Evolutionary conservation across 345 rosid species (phyloP).

Genomic region (Fremontodendron californicum): DNA sequence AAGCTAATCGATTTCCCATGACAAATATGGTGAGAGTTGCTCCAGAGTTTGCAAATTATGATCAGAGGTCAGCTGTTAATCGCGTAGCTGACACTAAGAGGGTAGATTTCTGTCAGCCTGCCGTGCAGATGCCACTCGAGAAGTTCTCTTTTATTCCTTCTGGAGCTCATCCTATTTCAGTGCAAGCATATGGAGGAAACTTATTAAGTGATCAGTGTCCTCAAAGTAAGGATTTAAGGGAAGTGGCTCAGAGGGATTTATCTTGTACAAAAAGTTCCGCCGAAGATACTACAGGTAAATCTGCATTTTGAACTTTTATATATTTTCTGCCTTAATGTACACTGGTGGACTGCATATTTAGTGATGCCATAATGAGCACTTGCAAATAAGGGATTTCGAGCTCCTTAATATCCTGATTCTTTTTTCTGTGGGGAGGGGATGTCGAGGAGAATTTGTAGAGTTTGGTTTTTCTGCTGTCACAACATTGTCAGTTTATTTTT

Average conservation of each 20-base stretch:
- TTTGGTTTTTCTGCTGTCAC: neutral
- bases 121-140: conserved; percentile 35
- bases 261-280: conserved; percentile 26
- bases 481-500: neutral
- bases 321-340: neutral
- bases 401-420: neutral
- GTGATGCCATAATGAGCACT: neutral
- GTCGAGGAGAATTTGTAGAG: neutral
- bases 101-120: conserved; percentile 44
- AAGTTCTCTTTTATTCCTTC: conserved; percentile 48
- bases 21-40: conserved; percentile 42
- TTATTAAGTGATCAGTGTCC: conserved; percentile 33
- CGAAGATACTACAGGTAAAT: conserved; percentile 49
- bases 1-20: conserved; percentile 36
- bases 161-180: conserved; percentile 24
- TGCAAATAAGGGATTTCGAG: neutral
- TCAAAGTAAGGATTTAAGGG: conserved; percentile 54
- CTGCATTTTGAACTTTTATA: neutral
- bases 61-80: conserved; percentile 28
- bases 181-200: conserved; percentile 33
- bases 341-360: neutral
- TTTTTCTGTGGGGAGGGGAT: neutral
- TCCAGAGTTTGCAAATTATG: conserved; percentile 39
- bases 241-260: conserved; percentile 25
- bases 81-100: conserved; percentile 38